These are phyloP conservation scores for Thuidium tamariscinum DNA, from an alignment of 225 moss, liverwort and hornwort species.

Conservation along the genomic window DNA sequence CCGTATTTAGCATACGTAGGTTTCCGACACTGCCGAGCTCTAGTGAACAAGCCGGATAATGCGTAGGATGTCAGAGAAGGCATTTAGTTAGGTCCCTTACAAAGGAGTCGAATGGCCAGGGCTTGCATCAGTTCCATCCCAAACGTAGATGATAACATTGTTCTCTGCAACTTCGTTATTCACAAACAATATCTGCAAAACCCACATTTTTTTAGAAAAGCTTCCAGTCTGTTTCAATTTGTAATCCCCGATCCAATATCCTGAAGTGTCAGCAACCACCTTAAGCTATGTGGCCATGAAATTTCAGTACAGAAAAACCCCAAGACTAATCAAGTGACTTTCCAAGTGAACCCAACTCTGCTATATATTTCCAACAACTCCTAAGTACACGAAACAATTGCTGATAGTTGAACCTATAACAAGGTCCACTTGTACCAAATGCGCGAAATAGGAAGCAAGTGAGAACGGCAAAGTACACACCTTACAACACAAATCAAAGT, in stretches of 20 bases:
- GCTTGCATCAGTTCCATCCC: constrained; percentile 96
- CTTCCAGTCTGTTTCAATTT: not conserved
- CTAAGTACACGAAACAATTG: not conserved
- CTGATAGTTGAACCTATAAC: not conserved
- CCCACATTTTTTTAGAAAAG: not conserved
- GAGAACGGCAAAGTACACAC: constrained; percentile 11
- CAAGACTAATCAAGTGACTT: not conserved
- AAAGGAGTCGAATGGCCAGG: constrained; percentile 32
- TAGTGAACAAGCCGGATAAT: not conserved
- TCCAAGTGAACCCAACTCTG: not conserved
- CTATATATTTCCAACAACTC: not conserved
- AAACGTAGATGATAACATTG: constrained; percentile 54
- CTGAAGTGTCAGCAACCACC: not conserved
- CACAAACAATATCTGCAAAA: constrained; percentile 67
- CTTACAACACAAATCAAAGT: constrained; percentile 93
- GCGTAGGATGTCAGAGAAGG: not conserved
- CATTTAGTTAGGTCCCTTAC: constrained; percentile 20
- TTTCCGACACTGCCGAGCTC: not conserved
- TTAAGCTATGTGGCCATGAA: not conserved
- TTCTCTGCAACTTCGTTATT: constrained; percentile 37
- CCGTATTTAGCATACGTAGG: not conserved
- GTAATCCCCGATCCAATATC: not conserved
- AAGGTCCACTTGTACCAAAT: not conserved
- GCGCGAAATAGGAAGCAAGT: not conserved
- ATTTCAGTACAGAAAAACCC: not conserved